These are phyloP conservation scores for Chrysoporthe puriensis DNA, from an alignment of 2,329 filamentous ascomycete genomes.

Conservation along the genomic window DNA sequence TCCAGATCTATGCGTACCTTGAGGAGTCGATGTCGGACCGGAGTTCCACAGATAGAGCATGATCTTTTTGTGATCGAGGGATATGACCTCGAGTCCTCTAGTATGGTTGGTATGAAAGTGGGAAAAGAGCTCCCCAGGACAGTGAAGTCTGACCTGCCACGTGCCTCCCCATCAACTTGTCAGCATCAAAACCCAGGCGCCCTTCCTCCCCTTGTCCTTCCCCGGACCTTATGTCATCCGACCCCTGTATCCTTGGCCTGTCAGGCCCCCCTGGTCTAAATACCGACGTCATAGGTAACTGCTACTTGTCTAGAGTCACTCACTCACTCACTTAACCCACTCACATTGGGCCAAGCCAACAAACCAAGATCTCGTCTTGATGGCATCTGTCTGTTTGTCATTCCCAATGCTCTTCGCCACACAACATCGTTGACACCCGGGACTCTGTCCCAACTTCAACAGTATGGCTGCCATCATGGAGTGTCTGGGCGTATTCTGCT, in stretches of 20 bases:
- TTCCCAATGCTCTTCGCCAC: not conserved
- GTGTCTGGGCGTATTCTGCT: slow-evolving; percentile 40
- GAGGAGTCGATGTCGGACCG: not conserved
- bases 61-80: not conserved
- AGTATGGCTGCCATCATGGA: slow-evolving; percentile 26
- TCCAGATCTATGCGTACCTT: not conserved
- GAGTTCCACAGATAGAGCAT: not conserved
- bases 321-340: not conserved
- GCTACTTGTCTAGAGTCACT: not conserved
- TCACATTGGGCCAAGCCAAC: not conserved
- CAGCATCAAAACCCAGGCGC: not conserved
- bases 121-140: not conserved
- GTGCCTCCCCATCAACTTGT: not conserved
- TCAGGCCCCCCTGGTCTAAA: not conserved
- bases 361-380: not conserved
- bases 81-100: not conserved
- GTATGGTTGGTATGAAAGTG: not conserved
- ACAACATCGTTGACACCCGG: not conserved
- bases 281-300: slow-evolving; percentile 8
- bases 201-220: not conserved
- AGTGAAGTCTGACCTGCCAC: not conserved
- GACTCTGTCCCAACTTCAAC: not conserved
- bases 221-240: not conserved
- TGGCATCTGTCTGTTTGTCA: not conserved
- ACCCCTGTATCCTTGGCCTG: not conserved